These are phyloP conservation scores for Curvularia lunata DNA, from an alignment of 2,329 filamentous ascomycete genomes.

Conservation along the genomic window DNA sequence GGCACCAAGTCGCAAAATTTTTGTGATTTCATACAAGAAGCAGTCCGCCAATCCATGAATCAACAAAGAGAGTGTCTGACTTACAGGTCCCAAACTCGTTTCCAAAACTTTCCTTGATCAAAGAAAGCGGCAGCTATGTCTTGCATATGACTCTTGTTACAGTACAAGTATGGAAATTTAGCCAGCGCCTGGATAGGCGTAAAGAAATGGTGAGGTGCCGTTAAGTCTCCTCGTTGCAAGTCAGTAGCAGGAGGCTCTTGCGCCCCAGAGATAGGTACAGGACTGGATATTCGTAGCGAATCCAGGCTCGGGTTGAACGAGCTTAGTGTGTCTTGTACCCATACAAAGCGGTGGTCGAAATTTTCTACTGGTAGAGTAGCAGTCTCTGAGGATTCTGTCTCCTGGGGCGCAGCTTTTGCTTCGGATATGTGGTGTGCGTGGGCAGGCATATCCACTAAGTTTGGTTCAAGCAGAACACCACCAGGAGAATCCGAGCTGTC, in stretches of 20 bases:
- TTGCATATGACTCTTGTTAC: slow-evolving; percentile 58
- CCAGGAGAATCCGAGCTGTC: slow-evolving; percentile 21
- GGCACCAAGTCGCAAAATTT: not conserved
- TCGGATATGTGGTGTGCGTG: slow-evolving; percentile 19
- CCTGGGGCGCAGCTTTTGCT: not conserved
- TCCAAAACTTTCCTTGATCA: slow-evolving; percentile 62
- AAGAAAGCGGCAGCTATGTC: slow-evolving; percentile 62
- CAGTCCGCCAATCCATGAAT: not conserved
- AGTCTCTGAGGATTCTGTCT: not conserved
- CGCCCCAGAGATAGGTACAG: slow-evolving; percentile 2
- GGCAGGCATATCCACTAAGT: not conserved
- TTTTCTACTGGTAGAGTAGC: slow-evolving; percentile 7
- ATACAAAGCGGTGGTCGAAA: slow-evolving; percentile 31
- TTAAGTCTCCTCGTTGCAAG: slow-evolving; percentile 41
- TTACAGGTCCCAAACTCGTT: slow-evolving; percentile 77
- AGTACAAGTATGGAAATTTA: slow-evolving; percentile 66
- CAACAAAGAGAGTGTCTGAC: slow-evolving; percentile 44
- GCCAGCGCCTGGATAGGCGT: slow-evolving; percentile 56
- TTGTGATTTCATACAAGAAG: not conserved
- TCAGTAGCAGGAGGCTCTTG: slow-evolving; percentile 21
- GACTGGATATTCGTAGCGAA: slow-evolving; percentile 14
- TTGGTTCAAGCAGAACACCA: slow-evolving; percentile 28
- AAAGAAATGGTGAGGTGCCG: slow-evolving; percentile 47
- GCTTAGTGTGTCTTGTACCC: slow-evolving; percentile 30
- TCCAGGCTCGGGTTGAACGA: slow-evolving; percentile 33